Evolutionary conservation across 2,329 filamentous ascomycete genomes (phyloP), one percentile per base, ranked within the genome.

Genomic region (Penicillium psychrosexuale): DNA sequence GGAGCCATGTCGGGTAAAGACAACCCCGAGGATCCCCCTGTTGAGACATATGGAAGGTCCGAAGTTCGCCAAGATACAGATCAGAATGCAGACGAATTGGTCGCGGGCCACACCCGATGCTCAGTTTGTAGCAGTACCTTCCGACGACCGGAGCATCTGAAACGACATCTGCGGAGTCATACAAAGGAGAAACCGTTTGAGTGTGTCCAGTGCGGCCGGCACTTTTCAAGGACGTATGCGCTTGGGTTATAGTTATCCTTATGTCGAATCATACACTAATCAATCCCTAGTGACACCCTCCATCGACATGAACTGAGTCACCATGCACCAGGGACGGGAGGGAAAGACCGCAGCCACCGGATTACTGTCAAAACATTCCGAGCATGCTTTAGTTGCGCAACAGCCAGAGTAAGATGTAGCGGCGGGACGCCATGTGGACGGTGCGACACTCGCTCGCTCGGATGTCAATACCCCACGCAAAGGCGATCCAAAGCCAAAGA

Each of bases 281-380:
- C 15, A 19, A 24, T 15, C 11, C 8, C 11, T 46, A 74, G 71
- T 42, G 73, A 76, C 53, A 75, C 72, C 2, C 68, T 75, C 13
- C 69, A 74, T 59, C 72, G 72, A 28, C 73, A 76, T 57, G 70
- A 71, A 42, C 53, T 73, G 42, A 75, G 71, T 49, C 73, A 75
- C 45, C 71, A 71, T 65, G 68, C 69, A 19, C 61, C 67, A 22
- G 72, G 65, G n/a, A 63, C 56, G 30, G 69, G 68, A 0, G 68
- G 69, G 17, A 68, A 69, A 43, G 69, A 72, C 43, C 69, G 68
- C 8, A 63, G 70, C 5, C 73, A 76, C 51, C 67, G 73, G 3
- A 75, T 76, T 49, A 76, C 72, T 2, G 69, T 74, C 49, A 75
- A 74, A 49, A 75, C 73, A 3, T 76, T 76, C 47, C 66, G 73